These are phyloP conservation scores for Trichosporon coremiiforme DNA, from an alignment of 1,284 basidiomycete genomes.

Conservation along the genomic window DNA sequence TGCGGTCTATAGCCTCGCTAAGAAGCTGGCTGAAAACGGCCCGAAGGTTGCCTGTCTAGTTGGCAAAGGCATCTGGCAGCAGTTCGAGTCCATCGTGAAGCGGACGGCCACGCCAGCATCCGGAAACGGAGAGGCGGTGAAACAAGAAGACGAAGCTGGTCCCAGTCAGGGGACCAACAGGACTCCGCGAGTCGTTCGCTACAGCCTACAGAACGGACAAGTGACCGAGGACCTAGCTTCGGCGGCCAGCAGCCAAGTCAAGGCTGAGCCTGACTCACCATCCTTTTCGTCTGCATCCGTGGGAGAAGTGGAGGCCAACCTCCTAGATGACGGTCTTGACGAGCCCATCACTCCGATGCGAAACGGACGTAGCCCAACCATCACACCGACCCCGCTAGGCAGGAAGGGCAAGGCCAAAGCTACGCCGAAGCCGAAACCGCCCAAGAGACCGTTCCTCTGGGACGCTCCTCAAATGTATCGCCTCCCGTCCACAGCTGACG, in stretches of 20 bases:
- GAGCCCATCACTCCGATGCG: constrained; percentile 11
- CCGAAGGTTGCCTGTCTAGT: constrained; percentile 71
- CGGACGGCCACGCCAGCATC: neutral
- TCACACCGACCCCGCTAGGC: neutral
- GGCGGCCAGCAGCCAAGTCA: constrained; percentile 9
- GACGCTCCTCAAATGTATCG: constrained; percentile 9
- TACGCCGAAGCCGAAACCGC: constrained; percentile 17
- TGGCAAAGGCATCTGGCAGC: constrained; percentile 69
- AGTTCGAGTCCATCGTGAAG: constrained; percentile 57
- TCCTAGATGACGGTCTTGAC: constrained; percentile 1
- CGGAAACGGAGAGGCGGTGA: neutral
- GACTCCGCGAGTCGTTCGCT: neutral
- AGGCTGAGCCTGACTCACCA: constrained; percentile 14
- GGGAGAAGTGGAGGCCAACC: neutral
- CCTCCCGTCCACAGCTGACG: constrained; percentile 4
- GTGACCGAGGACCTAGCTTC: neutral
- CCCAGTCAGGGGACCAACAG: constrained; percentile 8
- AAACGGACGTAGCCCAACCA: neutral
- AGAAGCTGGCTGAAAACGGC: constrained; percentile 62
- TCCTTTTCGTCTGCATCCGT: neutral
- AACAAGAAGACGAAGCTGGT: constrained; percentile 11
- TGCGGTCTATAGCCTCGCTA: constrained; percentile 61
- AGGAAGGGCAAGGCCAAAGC: constrained; percentile 8
- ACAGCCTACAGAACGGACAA: neutral
- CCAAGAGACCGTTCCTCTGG: constrained; percentile 14